Conservation (phyloP, 257 asterid species). For the Gynochthodes officinalis region DNA sequence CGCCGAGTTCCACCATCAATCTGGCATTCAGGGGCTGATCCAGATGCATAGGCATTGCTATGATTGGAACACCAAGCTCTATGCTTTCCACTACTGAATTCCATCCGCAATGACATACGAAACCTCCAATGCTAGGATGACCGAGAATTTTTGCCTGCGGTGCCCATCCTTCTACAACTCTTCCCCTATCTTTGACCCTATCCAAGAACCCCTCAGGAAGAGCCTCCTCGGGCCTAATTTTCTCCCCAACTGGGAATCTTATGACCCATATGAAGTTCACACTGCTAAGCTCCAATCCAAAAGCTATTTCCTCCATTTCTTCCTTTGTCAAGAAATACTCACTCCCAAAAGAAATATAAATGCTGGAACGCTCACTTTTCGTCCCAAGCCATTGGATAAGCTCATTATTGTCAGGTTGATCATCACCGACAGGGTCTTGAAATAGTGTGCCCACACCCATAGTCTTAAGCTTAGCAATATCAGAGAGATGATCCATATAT, state of each 20-base stretch:
- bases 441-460: slow-evolving; percentile 33
- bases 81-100: slow-evolving; percentile 30
- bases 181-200: slow-evolving; percentile 26
- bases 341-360: slow-evolving; percentile 56
- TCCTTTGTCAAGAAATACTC: slow-evolving; percentile 43
- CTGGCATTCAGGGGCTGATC: slow-evolving; percentile 40
- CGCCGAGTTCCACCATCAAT: slow-evolving; percentile 29
- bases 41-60: slow-evolving; percentile 32
- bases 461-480: slow-evolving; percentile 1
- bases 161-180: slow-evolving; percentile 31
- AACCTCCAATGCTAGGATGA: slow-evolving; percentile 31
- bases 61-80: slow-evolving; percentile 33
- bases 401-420: not conserved
- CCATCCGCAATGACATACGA: slow-evolving; percentile 40
- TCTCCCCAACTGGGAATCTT: slow-evolving; percentile 36
- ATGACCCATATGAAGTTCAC: slow-evolving; percentile 55
- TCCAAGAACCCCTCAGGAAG: slow-evolving; percentile 31
- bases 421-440: not conserved
- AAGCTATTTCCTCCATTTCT: slow-evolving; percentile 44
- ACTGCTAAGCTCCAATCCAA: slow-evolving; percentile 45
- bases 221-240: slow-evolving; percentile 20
- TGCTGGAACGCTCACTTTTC: slow-evolving; percentile 31
- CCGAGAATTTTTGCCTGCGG: slow-evolving; percentile 29
- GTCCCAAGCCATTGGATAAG: slow-evolving; percentile 45
- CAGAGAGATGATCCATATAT: slow-evolving; percentile 36